These are phyloP conservation scores for Trichoderma endophyticum DNA, from an alignment of 2,329 filamentous ascomycete species.

Conservation along the genomic window DNA sequence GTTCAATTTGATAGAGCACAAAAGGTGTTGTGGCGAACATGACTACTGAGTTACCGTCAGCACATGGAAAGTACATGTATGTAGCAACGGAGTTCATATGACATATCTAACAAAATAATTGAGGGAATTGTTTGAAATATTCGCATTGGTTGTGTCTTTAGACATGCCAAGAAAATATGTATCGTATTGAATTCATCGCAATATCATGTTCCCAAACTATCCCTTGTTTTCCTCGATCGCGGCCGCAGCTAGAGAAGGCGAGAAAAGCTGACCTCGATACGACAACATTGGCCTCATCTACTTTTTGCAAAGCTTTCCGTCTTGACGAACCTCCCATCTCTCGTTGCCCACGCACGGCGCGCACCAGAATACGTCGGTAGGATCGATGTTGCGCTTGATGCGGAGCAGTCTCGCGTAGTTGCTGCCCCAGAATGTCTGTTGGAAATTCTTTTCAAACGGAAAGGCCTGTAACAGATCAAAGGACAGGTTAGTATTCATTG, in stretches of 20 bases:
- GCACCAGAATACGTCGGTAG: slow-evolving; percentile 48
- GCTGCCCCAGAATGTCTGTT: slow-evolving; percentile 41
- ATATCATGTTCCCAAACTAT: neutral
- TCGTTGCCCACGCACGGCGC: slow-evolving; percentile 47
- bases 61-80: neutral
- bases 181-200: neutral
- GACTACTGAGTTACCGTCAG: neutral
- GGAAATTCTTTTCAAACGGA: slow-evolving; percentile 37
- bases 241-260: neutral
- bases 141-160: neutral
- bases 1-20: too few species aligned
- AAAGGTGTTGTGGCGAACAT: neutral
- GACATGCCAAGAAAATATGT: neutral
- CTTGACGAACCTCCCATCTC: slow-evolving; percentile 31
- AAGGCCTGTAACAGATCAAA: slow-evolving; percentile 29
- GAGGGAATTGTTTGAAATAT: neutral
- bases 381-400: slow-evolving; percentile 48
- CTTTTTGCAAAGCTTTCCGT: slow-evolving; percentile 29
- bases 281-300: neutral
- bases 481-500: neutral
- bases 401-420: slow-evolving; percentile 44
- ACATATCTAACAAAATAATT: neutral
- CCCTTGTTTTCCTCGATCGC: neutral
- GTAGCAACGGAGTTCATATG: neutral
- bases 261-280: neutral